A percentile compares a stretch with the other conserved stretches of the same genome.
Conservation (phyloP, 768 basidiomycete species). For the Mrakia frigida region DNA sequence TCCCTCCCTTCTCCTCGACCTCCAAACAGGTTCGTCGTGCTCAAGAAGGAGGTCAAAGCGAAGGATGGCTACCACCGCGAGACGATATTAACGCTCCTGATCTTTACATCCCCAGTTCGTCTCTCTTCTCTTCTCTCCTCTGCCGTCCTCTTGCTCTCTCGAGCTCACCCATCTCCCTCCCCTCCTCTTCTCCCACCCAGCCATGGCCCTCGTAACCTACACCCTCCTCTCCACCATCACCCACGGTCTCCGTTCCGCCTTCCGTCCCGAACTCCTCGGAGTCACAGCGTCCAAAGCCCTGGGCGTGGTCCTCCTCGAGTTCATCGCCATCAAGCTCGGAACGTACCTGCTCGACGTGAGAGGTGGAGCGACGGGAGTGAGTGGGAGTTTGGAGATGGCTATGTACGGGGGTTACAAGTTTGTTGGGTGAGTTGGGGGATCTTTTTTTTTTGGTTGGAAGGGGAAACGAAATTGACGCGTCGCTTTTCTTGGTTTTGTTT, state of each 20-base stretch:
- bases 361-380: slow-evolving; percentile 45
- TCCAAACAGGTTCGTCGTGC: slow-evolving; percentile 12
- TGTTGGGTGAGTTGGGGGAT: slow-evolving; percentile 62
- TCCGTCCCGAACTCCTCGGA: slow-evolving; percentile 85
- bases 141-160: too few relatives aligned
- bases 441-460: background rate
- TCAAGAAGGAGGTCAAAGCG: slow-evolving; percentile 35
- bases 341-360: slow-evolving; percentile 90
- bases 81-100: slow-evolving; percentile 96
- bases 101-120: slow-evolving; percentile 84
- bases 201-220: slow-evolving; percentile 94
- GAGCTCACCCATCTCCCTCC: background rate
- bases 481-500: background rate
- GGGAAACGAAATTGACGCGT: background rate
- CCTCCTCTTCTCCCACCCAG: slow-evolving; percentile 46
- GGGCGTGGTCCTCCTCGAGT: slow-evolving; percentile 79
- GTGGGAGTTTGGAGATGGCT: slow-evolving; percentile 64
- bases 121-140: slow-evolving; percentile 34
- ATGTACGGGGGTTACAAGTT: slow-evolving; percentile 98
- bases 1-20: background rate
- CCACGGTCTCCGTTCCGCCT: slow-evolving; percentile 72
- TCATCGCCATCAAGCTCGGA: slow-evolving; percentile 79
- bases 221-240: slow-evolving; percentile 81
- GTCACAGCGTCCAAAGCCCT: slow-evolving; percentile 77
- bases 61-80: slow-evolving; percentile 76